Evolutionary conservation across 2,329 filamentous ascomycete species (phyloP).

Genomic region (Colletotrichum sidae): DNA sequence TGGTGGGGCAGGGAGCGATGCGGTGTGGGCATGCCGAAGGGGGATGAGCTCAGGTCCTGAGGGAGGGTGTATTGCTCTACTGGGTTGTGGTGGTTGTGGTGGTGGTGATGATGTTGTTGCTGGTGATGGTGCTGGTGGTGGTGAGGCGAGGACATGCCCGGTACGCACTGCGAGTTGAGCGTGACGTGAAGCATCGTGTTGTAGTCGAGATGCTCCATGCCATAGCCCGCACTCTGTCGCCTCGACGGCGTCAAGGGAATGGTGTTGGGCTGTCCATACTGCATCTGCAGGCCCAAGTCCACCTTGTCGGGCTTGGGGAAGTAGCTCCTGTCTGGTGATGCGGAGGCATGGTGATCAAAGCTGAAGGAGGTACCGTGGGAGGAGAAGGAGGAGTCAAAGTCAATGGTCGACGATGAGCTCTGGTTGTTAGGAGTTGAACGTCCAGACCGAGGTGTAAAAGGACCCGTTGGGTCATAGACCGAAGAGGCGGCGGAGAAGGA

Average conservation of each 20-base stretch:
- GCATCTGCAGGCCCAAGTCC: conserved; percentile 32
- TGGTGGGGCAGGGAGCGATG: conserved; percentile 44
- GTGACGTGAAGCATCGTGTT: conserved; percentile 51
- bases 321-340: conserved; percentile 33
- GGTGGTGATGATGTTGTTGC: conserved; percentile 8
- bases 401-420: conserved; percentile 44
- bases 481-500: conserved; percentile 47
- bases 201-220: conserved; percentile 49
- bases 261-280: conserved; percentile 23
- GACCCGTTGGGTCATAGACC: conserved; percentile 56
- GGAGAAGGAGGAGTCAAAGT: conserved; percentile 50
- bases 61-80: conserved; percentile 30
- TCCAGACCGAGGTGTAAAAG: conserved; percentile 58
- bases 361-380: conserved; percentile 41
- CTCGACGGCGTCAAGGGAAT: conserved; percentile 33
- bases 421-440: conserved; percentile 55
- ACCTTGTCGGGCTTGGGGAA: conserved; percentile 33
- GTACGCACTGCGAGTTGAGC: conserved; percentile 37
- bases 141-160: conserved; percentile 33
- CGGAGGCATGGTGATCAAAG: conserved; percentile 31
- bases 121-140: conserved; percentile 22
- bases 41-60: conserved; percentile 38
- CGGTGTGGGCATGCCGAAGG: conserved; percentile 38
- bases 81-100: conserved; percentile 3
- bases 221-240: conserved; percentile 30